Conservation (phyloP, 73 alveolate species). For the Stentor roeselii region DNA sequence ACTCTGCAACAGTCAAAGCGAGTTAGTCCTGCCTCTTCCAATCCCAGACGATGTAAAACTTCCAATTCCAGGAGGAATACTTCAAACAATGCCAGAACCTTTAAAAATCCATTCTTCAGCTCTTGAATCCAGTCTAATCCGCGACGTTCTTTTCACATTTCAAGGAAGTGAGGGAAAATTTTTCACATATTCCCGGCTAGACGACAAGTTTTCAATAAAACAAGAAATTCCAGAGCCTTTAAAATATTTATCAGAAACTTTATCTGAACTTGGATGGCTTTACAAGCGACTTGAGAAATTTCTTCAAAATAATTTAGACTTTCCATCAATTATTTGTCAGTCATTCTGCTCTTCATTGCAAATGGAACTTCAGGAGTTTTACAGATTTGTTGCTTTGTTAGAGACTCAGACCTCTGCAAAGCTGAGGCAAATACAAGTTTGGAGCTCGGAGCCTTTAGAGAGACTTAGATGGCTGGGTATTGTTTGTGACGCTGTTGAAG, state of each 20-base stretch:
- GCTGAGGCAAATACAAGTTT: slow-evolving; percentile 67
- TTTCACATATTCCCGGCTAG: slow-evolving; percentile 63
- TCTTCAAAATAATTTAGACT: slow-evolving; percentile 42
- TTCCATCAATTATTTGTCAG: slow-evolving; percentile 58
- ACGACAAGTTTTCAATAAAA: slow-evolving; percentile 70
- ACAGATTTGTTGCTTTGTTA: slow-evolving; percentile 73
- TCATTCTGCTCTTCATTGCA: slow-evolving; percentile 70
- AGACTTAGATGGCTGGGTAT: slow-evolving; percentile 89
- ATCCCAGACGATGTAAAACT: neutral
- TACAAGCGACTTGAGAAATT: slow-evolving; percentile 68
- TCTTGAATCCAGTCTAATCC: slow-evolving; percentile 20
- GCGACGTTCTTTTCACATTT: slow-evolving; percentile 79
- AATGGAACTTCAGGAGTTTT: slow-evolving; percentile 82
- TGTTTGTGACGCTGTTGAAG: slow-evolving; percentile 69
- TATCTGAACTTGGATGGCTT: slow-evolving; percentile 91
- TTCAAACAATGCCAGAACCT: neutral
- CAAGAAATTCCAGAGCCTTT: slow-evolving; percentile 50
- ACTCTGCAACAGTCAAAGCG: neutral
- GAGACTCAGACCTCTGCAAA: slow-evolving; percentile 59
- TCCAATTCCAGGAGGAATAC: neutral
- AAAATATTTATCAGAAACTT: slow-evolving; percentile 56
- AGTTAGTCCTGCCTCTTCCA: neutral
- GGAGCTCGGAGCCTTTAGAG: slow-evolving; percentile 85
- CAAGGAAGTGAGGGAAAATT: slow-evolving; percentile 87
- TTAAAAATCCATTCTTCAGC: neutral